Evolutionary conservation across 164 flowering plant genomes (phyloP).

Genomic region (Paratinospora sagittata): DNA sequence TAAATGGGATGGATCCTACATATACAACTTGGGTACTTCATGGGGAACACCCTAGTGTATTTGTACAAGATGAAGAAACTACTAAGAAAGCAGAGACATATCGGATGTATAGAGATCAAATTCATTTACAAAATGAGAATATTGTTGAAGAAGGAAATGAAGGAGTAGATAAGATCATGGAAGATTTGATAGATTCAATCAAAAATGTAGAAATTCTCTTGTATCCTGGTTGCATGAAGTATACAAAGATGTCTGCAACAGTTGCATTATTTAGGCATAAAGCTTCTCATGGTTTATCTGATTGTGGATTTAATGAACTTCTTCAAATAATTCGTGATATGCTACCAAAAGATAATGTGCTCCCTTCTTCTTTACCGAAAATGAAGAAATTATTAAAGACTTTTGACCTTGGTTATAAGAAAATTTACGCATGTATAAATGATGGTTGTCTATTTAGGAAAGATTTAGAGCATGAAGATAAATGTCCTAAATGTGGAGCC

Average conservation of each 20-base stretch:
- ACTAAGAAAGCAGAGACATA: too few relatives aligned
- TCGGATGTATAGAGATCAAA: too few relatives aligned
- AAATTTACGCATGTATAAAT: constrained; percentile 3
- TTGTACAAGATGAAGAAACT: too few relatives aligned
- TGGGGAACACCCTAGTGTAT: too few relatives aligned
- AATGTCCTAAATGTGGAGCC: neutral
- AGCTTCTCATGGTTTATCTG: neutral
- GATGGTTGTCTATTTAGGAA: constrained; percentile 4
- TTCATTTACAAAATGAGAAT: too few relatives aligned
- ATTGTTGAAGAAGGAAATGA: too few relatives aligned
- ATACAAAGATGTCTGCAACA: neutral
- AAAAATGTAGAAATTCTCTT: neutral
- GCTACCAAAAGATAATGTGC: neutral
- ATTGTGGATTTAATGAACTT: neutral
- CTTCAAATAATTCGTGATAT: neutral
- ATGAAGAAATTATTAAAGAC: neutral
- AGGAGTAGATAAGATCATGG: neutral
- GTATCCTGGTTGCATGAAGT: neutral
- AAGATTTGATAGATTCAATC: neutral
- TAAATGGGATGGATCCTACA: too few relatives aligned
- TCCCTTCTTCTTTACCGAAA: neutral
- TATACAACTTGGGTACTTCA: too few relatives aligned
- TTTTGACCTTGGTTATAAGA: neutral
- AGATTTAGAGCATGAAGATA: neutral
- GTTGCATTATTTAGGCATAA: neutral